A percentile compares a stretch with the other conserved stretches of the same genome.
Conservation (phyloP, 306 rosid genomes). For the Fragaria ananassa region DNA sequence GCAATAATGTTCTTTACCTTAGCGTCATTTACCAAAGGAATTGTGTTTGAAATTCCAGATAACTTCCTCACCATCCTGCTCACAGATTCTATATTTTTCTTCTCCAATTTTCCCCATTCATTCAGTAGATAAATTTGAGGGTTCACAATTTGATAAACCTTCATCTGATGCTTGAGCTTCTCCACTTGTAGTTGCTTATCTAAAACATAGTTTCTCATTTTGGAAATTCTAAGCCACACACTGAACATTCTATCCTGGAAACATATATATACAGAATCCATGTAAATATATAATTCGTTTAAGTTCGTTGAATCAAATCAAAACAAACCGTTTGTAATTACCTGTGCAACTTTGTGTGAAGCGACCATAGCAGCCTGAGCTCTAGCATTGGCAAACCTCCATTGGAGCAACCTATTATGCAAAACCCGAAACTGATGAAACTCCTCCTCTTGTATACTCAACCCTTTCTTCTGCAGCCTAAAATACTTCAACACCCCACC, state of each 20-base stretch:
- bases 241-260: slow-evolving; percentile 52
- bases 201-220: slow-evolving; percentile 41
- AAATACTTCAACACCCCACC: slow-evolving; percentile 61
- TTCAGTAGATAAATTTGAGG: slow-evolving; percentile 50
- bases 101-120: slow-evolving; percentile 64
- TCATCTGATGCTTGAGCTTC: slow-evolving; percentile 42
- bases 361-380: slow-evolving; percentile 37
- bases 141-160: slow-evolving; percentile 41
- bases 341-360: slow-evolving; percentile 42
- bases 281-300: neutral
- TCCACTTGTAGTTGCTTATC: slow-evolving; percentile 45
- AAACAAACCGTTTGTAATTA: neutral
- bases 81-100: slow-evolving; percentile 54
- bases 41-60: slow-evolving; percentile 39
- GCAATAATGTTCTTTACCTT: slow-evolving; percentile 32
- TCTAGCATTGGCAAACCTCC: slow-evolving; percentile 68
- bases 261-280: neutral
- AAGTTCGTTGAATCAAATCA: neutral
- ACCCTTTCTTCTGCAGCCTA: slow-evolving; percentile 49
- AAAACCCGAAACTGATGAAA: slow-evolving; percentile 50
- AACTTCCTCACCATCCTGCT: slow-evolving; percentile 44
- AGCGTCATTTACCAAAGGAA: slow-evolving; percentile 49
- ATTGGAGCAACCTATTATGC: slow-evolving; percentile 57
- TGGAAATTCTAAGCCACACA: slow-evolving; percentile 44
- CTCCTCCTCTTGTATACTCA: slow-evolving; percentile 44